Base-by-base conservation (phyloP, 495 filamentous ascomycete species). In the Aspergillus campestris region DNA sequence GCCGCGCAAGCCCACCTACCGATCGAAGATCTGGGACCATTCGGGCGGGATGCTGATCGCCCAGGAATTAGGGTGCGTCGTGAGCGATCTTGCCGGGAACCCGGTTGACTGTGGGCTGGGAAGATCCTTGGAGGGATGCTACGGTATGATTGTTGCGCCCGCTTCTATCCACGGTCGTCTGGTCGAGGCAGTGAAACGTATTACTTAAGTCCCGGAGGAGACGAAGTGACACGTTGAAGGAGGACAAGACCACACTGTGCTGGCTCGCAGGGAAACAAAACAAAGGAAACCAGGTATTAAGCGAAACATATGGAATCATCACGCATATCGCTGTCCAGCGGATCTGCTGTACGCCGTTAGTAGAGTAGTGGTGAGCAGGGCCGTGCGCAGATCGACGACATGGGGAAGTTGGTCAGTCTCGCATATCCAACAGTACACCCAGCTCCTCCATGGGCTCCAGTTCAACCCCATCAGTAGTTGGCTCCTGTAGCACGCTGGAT, bases 1-100 rank as follows among this genome's bases (percentile, higher is more conserved):
- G 8, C 81, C 83, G 42, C 67, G 69, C 47, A 65, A 67, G 5
- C 54, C 60, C 3, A 58, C 64, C 0, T 67, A 79, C 45, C 65
- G 64, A 24, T 81, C 74, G n/a, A 81, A 82, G 59, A 68, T 83
- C 11, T 87, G 83, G 83, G 83, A 87, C 50, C 83, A 87, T 59
- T 76, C 78, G 0, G 83, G 82, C 7, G 82, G 80, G 0, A 80
- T 84, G 74, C 58, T 87, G 24, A 65, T 86, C 29, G 82, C 78
- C 37, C 66, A 79, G 59, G 83, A 87, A 52, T 61, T 80, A 2
- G 83, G 83, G 0, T 79, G 78, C 28, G 65, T 65, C 42, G 69
- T 87, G 12, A 83, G 75, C 0, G 82, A 87, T 50, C 60, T 86
- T 2, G 61, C 79, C 40, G 74, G 80, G 4, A 49, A 48, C 5